Conservation (phyloP, 2,329 filamentous ascomycete species). For the Penicillium digitatum region DNA sequence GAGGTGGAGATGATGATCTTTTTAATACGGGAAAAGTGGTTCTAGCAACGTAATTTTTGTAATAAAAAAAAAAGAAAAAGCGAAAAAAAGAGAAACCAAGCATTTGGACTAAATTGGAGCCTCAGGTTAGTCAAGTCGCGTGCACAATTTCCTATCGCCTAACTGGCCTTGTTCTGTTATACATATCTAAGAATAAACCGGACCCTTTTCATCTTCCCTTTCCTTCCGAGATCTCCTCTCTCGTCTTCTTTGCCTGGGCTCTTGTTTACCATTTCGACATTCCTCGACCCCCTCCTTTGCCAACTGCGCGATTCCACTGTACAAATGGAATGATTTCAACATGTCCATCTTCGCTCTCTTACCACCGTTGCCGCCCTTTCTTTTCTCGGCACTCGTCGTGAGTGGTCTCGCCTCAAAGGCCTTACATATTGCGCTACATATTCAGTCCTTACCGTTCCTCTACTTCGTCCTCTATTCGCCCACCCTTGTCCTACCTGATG, state of each 20-base stretch:
- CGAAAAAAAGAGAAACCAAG: not conserved
- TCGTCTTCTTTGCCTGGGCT: not conserved
- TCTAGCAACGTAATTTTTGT: not conserved
- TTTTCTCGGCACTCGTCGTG: slow-evolving; percentile 31
- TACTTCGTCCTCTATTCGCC: slow-evolving; percentile 38
- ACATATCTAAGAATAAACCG: slow-evolving; percentile 3
- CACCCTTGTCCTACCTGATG: slow-evolving; percentile 37
- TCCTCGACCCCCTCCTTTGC: not conserved
- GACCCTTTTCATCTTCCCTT: not conserved
- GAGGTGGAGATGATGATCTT: not conserved
- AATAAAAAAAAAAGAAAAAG: not conserved
- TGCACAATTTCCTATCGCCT: slow-evolving; percentile 7
- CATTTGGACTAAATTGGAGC: not conserved
- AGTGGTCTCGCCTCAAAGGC: slow-evolving; percentile 34
- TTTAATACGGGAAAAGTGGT: not conserved
- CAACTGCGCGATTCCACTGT: not conserved
- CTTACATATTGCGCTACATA: slow-evolving; percentile 34
- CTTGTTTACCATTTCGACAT: slow-evolving; percentile 1
- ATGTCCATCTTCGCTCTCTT: slow-evolving; percentile 21
- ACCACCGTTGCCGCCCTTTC: slow-evolving; percentile 22
- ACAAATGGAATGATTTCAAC: slow-evolving; percentile 22
- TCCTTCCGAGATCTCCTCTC: not conserved
- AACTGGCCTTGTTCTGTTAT: slow-evolving; percentile 3
- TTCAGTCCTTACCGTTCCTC: slow-evolving; percentile 30
- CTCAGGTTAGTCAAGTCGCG: not conserved